Evolutionary conservation across 306 rosid genomes (phyloP), one percentile per base, ranked within the genome.

Genomic region (Lathyrus sativus): DNA sequence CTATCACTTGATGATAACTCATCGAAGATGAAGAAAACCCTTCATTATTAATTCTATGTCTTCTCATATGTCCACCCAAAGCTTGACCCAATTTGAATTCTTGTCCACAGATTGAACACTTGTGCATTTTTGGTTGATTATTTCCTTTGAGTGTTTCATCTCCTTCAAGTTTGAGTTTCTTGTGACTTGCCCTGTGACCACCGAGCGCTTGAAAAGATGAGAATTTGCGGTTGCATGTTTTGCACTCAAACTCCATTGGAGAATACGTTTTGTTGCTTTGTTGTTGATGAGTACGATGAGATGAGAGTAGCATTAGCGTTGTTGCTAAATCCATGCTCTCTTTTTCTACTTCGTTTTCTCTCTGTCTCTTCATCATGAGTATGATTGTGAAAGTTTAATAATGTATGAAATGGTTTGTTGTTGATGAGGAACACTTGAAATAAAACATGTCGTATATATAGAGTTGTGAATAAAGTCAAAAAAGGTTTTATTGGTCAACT

Each of bases 31-130:
- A 7, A 6, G 39, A 35, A 35, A 83, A 72, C 55, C 71, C 72
- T 22, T 49, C 29, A 9, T 45, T 53, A 7, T 41, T 46, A 14
- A 46, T 59, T 31, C 79, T 85, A 11, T 92, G 96, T 53, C 75
- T 78, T 31, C 96, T 77, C 98, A 92, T 92, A 67, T 92, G 98
- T 0, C 98, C 98, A 0, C 98, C 98, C 9, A 89, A 51, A 12
- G 96, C 96, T 56, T 92, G 98, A 0, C 98, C 98, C 77, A 84
- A 10, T 0, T 83, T 13, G 59, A 92, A 92, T 71, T 70, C 73
- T 8, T 28, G 17, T 0, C 98, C 96, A 45, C 98, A 92, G 15
- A 84, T 83, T 0, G 79, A 74, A 64, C 98, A 92, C 62, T 68
- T 65, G 7, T 92, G 98, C 64, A 60, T 26, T 14, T 74, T 77